Evolutionary conservation across 2,329 filamentous ascomycete species (phyloP), one percentile per base, ranked within the genome.

Genomic region (Xylaria sp.): DNA sequence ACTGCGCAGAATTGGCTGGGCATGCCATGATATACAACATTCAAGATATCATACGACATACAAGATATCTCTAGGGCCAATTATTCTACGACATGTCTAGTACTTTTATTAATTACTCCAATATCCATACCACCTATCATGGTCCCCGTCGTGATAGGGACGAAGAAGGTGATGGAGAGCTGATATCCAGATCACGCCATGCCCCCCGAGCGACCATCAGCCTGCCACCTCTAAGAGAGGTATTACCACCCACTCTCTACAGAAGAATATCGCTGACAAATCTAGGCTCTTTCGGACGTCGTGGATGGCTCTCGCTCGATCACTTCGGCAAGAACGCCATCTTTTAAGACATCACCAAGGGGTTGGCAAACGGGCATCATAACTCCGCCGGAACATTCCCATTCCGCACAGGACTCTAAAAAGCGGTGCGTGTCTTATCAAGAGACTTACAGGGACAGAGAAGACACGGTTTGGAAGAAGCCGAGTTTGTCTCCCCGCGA

Each of bases 221-320:
- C 34, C 71, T 84, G 19, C 81, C 81, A 18, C 78, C 81, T 1
- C 81, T 84, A 45, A 74, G 78, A 60, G 76, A 81, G 77, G 80
- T 82, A 76, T 52, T 48, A 44, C 7, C 17, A 22, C 39, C 21
- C 21, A 5, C 24, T 7, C 42, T 24, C 26, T 11, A n/a, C 16
- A 52, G n/a, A 42, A 22, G 37, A 13, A 26, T 38, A 18, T 6
- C 48, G 21, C 66, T 69, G 54, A 69, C 51, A 34, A 9, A 22
- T 44, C 1, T 58, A 79, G 78, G 69, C 72, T 42, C 74, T 82
- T 49, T 78, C 79, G 17, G 78, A 81, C 44, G 66, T 81, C 20
- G 66, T 73, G 37, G 62, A 73, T 9, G 69, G 66, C 49, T 64
- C 66, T 61, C 68, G 64, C 52, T 70, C 60, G 60, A 73, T 73